Conservation (phyloP, 2,329 filamentous ascomycete species). For the Verticillium klebahnii region DNA sequence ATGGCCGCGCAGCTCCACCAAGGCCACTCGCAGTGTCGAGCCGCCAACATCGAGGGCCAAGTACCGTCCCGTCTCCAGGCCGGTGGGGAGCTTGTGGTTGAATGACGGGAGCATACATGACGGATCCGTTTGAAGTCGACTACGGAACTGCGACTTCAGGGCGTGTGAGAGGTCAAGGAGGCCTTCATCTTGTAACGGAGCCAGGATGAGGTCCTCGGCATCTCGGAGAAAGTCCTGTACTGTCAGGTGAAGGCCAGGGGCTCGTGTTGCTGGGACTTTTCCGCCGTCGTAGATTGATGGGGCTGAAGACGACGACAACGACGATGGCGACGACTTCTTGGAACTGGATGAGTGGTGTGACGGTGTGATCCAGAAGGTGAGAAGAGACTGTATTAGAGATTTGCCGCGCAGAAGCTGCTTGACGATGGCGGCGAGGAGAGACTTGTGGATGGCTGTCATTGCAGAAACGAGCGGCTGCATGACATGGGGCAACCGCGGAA, state of each 20-base stretch:
- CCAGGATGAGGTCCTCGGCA: constrained; percentile 47
- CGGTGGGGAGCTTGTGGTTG: constrained; percentile 59
- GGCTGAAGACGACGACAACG: not conserved
- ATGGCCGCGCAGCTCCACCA: constrained; percentile 54
- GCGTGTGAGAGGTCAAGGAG: constrained; percentile 41
- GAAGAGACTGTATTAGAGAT: constrained; percentile 52
- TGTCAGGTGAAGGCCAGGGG: constrained; percentile 16
- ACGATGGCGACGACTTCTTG: constrained; percentile 6
- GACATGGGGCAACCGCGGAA: constrained; percentile 21
- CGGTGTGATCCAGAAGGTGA: constrained; percentile 23
- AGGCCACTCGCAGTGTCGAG: constrained; percentile 60
- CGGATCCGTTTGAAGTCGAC: constrained; percentile 45
- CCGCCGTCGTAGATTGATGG: not conserved
- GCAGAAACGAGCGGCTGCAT: constrained; percentile 49
- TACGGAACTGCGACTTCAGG: constrained; percentile 51
- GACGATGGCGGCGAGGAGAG: constrained; percentile 48
- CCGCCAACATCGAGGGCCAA: constrained; percentile 66
- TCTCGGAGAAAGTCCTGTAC: constrained; percentile 52
- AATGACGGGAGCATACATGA: constrained; percentile 64
- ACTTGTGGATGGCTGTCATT: constrained; percentile 53
- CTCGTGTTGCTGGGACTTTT: constrained; percentile 2
- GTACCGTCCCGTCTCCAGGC: constrained; percentile 53
- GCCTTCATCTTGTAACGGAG: constrained; percentile 39
- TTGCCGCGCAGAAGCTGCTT: constrained; percentile 56
- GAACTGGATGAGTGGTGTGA: not conserved